These are phyloP conservation scores for Botryosphaeria dothidea DNA, from an alignment of 2,329 filamentous ascomycete genomes.

Conservation along the genomic window DNA sequence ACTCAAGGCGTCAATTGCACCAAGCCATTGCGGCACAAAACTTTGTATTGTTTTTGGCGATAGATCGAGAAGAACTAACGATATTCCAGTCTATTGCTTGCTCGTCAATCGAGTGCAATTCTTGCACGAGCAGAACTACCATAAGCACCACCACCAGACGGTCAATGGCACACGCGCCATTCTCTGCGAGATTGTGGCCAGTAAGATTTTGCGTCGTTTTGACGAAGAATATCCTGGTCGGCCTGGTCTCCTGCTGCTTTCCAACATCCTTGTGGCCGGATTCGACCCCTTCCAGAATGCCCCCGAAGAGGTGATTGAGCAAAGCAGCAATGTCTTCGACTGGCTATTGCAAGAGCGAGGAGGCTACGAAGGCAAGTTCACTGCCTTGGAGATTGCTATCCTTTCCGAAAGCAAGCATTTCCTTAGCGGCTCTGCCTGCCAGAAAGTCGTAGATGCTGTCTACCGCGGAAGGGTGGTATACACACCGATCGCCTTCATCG, in stretches of 20 bases:
- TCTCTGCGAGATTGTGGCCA: slow-evolving; percentile 78
- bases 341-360: slow-evolving; percentile 49
- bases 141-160: slow-evolving; percentile 72
- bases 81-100: slow-evolving; percentile 69
- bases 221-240: slow-evolving; percentile 74
- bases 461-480: slow-evolving; percentile 80
- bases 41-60: no score
- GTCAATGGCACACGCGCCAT: slow-evolving; percentile 77
- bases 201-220: slow-evolving; percentile 74
- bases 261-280: slow-evolving; percentile 78
- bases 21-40: no score
- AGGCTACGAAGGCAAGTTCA: slow-evolving; percentile 62
- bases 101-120: slow-evolving; percentile 82
- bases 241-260: slow-evolving; percentile 69
- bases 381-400: slow-evolving; percentile 80
- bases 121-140: slow-evolving; percentile 72
- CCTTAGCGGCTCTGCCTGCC: slow-evolving; percentile 73
- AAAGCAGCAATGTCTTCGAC: slow-evolving; percentile 51
- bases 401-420: slow-evolving; percentile 80
- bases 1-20: no score
- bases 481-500: slow-evolving; percentile 77
- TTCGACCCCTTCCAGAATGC: slow-evolving; percentile 87
- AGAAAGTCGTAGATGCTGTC: slow-evolving; percentile 80
- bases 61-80: no score
- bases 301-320: slow-evolving; percentile 63